phyloP scores from a whole-genome alignment of 768 basidiomycete species.

The Paxillus ammoniavirescens region DNA sequence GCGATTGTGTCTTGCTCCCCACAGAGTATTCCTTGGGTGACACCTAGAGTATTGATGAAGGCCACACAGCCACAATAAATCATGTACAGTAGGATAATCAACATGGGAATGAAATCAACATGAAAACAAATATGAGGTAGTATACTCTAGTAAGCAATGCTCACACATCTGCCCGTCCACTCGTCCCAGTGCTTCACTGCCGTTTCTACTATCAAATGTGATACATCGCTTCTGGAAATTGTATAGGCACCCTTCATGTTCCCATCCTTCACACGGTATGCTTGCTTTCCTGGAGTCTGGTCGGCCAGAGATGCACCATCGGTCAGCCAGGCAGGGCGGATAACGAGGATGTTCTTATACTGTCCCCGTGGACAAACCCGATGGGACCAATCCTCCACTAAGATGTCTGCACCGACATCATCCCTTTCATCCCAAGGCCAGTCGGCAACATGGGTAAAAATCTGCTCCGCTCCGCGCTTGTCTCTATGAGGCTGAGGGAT shows the following conservation, averaged over 20 bases:
- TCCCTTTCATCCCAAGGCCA: constrained; percentile 53
- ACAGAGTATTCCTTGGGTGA: too few relatives aligned
- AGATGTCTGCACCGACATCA: constrained; percentile 37
- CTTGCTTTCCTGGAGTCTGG: constrained; percentile 16
- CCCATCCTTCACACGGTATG: constrained; percentile 45
- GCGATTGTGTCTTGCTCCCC: too few relatives aligned
- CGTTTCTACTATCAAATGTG: constrained; percentile 58
- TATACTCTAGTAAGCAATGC: too few relatives aligned
- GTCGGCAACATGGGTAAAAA: constrained; percentile 47
- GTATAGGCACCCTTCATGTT: constrained; percentile 44
- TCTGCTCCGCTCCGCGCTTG: constrained; percentile 59
- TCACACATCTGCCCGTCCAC: constrained; percentile 27
- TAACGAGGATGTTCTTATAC: constrained; percentile 42
- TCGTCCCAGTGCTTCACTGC: constrained; percentile 48
- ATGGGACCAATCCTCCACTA: constrained; percentile 45
- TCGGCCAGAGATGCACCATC: constrained; percentile 48
- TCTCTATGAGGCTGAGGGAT: constrained; percentile 52
- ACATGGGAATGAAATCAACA: too few relatives aligned
- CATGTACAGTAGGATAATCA: too few relatives aligned
- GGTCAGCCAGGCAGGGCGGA: constrained; percentile 59
- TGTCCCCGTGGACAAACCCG: constrained; percentile 41
- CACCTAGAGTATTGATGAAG: too few relatives aligned
- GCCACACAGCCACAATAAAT: too few relatives aligned
- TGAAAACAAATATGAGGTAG: too few relatives aligned
- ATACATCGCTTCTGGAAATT: constrained; percentile 63